Evolutionary conservation across 163 green algal species (phyloP).

Genomic region (Scenedesmus sp.): DNA sequence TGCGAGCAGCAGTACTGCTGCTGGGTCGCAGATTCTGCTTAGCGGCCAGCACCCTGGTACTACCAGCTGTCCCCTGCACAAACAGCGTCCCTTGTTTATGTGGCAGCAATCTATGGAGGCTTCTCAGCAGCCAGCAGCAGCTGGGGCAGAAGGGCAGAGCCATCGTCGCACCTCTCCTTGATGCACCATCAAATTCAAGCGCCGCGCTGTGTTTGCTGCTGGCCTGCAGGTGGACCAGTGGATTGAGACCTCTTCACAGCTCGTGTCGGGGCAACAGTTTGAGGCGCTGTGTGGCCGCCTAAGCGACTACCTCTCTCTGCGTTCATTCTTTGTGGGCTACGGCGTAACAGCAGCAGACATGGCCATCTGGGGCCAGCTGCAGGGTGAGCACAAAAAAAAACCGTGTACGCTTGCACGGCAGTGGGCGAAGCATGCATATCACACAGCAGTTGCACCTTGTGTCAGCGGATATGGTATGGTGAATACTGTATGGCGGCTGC

Average conservation of each 20-base stretch:
- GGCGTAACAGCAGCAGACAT: slow-evolving; percentile 87
- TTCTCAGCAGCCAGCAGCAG: not conserved
- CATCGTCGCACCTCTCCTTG: no score
- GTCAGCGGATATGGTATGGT: no score
- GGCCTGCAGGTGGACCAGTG: slow-evolving; percentile 74
- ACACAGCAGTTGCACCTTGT: no score
- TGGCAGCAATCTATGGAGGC: not conserved
- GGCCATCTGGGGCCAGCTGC: slow-evolving; percentile 88
- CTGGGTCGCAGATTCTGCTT: not conserved
- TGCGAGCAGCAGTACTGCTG: slow-evolving; percentile 25
- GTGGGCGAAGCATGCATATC: no score
- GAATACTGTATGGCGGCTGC: no score
- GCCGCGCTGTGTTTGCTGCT: not conserved
- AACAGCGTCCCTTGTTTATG: no score
- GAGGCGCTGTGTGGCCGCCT: slow-evolving; percentile 74
- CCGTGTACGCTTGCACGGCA: not conserved
- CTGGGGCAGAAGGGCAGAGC: not conserved
- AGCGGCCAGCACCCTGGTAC: not conserved
- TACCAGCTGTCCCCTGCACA: no score
- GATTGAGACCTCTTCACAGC: slow-evolving; percentile 82
- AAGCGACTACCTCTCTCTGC: slow-evolving; percentile 84
- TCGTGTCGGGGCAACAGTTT: slow-evolving; percentile 80
- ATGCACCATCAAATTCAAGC: no score
- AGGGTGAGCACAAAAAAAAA: slow-evolving; percentile 73
- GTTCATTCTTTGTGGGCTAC: slow-evolving; percentile 92